These are phyloP conservation scores for Flaveria sonorensis DNA, from an alignment of 129 eudicot species.

Conservation along the genomic window DNA sequence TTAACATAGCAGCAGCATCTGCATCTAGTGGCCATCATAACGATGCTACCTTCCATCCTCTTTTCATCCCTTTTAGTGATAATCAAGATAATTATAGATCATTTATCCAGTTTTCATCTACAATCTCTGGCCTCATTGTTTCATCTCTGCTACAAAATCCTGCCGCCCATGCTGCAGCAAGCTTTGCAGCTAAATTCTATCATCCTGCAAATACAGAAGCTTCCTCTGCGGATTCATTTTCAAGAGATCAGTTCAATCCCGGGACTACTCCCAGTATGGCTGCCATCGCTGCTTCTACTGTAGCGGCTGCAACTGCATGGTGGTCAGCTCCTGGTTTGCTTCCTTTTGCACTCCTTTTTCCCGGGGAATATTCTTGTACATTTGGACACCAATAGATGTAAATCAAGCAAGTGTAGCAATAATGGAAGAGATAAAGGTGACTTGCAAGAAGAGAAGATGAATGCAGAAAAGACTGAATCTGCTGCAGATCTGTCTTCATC, in stretches of 20 bases:
- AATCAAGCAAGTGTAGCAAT: constrained; percentile 33
- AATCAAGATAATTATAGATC: constrained; percentile 57
- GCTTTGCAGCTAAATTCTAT: constrained; percentile 73
- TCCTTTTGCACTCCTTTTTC: constrained; percentile 65
- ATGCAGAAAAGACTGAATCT: constrained; percentile 37
- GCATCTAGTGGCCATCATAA: constrained; percentile 42
- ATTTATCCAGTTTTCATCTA: constrained; percentile 58
- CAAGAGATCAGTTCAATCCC: constrained; percentile 34
- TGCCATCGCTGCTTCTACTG: constrained; percentile 91
- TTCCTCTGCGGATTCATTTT: constrained; percentile 43
- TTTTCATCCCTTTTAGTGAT: constrained; percentile 46
- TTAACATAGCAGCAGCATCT: constrained; percentile 50
- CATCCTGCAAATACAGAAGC: constrained; percentile 56
- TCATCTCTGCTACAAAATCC: constrained; percentile 90
- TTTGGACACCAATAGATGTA: constrained; percentile 26
- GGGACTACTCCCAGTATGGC: constrained; percentile 65
- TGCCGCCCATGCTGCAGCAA: constrained; percentile 96
- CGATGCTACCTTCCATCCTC: constrained; percentile 52
- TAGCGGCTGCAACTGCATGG: constrained; percentile 97
- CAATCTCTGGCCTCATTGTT: constrained; percentile 69
- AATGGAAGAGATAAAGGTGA: constrained; percentile 41
- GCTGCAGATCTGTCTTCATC: constrained; percentile 50
- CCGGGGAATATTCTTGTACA: constrained; percentile 43
- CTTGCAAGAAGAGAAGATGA: constrained; percentile 45
- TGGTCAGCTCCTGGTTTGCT: constrained; percentile 93